Evolutionary conservation across 2,329 filamentous ascomycete genomes (phyloP), one percentile per base, ranked within the genome.

Genomic region (Pestalotiopsis sp.): DNA sequence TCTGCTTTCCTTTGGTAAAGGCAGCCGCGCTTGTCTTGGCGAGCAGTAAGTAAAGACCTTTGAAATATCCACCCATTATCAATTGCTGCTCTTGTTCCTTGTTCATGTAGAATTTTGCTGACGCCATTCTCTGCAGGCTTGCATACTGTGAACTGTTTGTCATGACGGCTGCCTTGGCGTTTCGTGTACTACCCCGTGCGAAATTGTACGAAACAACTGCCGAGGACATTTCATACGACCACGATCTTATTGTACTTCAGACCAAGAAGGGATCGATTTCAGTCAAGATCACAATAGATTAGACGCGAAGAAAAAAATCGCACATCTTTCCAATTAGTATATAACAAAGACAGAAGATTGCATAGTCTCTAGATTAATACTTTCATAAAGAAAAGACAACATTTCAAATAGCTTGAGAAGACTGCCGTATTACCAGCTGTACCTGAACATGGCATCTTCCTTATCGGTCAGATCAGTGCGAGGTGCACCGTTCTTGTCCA

Each of bases 381-480:
- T 14, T 5, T n/a, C 4, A 13, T n/a, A n/a, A 49, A 49, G n/a
- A n/a, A 5, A 49, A 49, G 13, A 14, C 14, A 5, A n/a, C 6
- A 49, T 6, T 7, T 14, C 13, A 14, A 17, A 14, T 49, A 14
- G 17, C 45, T 9, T 11, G 6, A 52, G 17, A 11, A 23, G 11
- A 7, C 9, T 52, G 27, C 31, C 20, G 9, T 7, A 36, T 36
- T 58, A 76, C 25, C 72, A 69, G 27, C 74, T 79, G 68, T 82
- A 81, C 12, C 79, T 71, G 65, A 81, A 81, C 7, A 70, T 56
- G 23, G 58, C 67, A 63, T 81, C 80, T 65, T 81, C 75, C 69
- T 76, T 79, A 62, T 82, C 79, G 1, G 80, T 81, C 39, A 79
- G 23, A 69, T 81, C 80, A 4, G 69, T 74, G 13, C 71, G 71